These are phyloP conservation scores for Teunomyces funiuensis DNA, from an alignment of 805 yeast species.

Conservation along the genomic window DNA sequence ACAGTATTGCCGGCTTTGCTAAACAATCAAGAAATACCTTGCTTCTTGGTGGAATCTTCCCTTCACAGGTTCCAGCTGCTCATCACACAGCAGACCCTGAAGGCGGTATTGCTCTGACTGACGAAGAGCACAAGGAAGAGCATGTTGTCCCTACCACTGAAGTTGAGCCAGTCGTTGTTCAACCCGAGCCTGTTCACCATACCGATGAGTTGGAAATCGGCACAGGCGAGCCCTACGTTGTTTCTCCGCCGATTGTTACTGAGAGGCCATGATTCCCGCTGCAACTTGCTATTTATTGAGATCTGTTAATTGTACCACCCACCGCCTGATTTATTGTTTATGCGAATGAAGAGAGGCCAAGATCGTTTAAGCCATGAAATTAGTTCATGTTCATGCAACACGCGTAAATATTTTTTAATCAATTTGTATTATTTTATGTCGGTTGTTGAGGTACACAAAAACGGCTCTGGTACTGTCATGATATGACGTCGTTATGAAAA, in stretches of 20 bases:
- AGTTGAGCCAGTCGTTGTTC: background rate
- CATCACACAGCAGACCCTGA: background rate
- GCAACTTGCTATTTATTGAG: background rate
- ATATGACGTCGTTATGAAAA: background rate
- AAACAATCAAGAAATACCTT: background rate
- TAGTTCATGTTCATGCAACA: too few species aligned
- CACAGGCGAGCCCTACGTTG: background rate
- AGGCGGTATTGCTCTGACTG: background rate
- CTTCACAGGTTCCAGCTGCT: background rate
- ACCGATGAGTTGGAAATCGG: background rate
- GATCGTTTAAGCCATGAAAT: too few species aligned
- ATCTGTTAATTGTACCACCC: background rate
- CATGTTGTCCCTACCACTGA: background rate
- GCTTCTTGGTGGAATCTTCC: conserved; percentile 7
- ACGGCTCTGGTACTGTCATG: too few species aligned
- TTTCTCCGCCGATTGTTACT: background rate
- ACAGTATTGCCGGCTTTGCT: background rate
- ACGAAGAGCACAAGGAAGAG: conserved; percentile 1
- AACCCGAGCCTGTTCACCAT: background rate
- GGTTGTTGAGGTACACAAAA: too few species aligned
- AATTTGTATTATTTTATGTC: too few species aligned
- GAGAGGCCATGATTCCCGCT: background rate
- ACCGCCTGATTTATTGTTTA: too few species aligned
- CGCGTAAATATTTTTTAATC: too few species aligned
- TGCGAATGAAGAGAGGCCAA: too few species aligned